Percentiles rank a stretch among this genome's conserved stretches.
These are phyloP conservation scores for Calocera cornea DNA, from an alignment of 768 basidiomycete genomes.

Conservation along the genomic window DNA sequence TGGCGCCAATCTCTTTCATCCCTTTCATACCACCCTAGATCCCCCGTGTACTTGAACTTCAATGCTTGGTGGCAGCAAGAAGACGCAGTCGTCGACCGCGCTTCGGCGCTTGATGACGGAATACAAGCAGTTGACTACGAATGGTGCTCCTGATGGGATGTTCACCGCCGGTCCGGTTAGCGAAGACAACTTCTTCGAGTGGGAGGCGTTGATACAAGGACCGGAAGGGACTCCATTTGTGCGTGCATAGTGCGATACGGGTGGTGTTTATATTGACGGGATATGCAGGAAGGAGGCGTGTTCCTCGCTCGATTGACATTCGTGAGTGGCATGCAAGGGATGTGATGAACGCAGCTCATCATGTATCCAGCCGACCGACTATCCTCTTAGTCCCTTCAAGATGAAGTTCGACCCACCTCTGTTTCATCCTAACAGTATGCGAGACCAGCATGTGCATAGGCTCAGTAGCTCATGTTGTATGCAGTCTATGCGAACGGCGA, in stretches of 20 bases:
- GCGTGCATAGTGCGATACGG: constrained; percentile 22
- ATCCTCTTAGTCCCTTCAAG: constrained; percentile 96
- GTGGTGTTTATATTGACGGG: not conserved
- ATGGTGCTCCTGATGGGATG: constrained; percentile 86
- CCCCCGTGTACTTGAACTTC: too few relatives aligned
- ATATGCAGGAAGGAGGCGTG: constrained; percentile 74
- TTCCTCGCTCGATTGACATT: constrained; percentile 5
- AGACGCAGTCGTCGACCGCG: constrained; percentile 40
- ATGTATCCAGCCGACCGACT: constrained; percentile 60
- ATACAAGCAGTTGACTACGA: constrained; percentile 71
- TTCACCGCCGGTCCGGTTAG: constrained; percentile 89
- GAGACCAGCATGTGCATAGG: constrained; percentile 23
- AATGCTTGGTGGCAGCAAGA: not conserved
- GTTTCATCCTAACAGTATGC: constrained; percentile 92
- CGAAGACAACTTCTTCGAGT: constrained; percentile 87
- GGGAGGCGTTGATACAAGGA: constrained; percentile 89
- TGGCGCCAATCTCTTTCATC: too few relatives aligned
- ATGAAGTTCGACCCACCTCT: constrained; percentile 98
- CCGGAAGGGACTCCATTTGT: constrained; percentile 93
- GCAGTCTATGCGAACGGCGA: constrained; percentile 32
- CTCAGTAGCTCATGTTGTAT: not conserved
- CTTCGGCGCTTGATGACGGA: constrained; percentile 83
- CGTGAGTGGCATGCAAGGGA: not conserved
- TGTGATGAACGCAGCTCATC: not conserved
- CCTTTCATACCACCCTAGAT: too few relatives aligned